phyloP scores from a whole-genome alignment of 345 rosid genomes.

The Gossypium anomalum region DNA sequence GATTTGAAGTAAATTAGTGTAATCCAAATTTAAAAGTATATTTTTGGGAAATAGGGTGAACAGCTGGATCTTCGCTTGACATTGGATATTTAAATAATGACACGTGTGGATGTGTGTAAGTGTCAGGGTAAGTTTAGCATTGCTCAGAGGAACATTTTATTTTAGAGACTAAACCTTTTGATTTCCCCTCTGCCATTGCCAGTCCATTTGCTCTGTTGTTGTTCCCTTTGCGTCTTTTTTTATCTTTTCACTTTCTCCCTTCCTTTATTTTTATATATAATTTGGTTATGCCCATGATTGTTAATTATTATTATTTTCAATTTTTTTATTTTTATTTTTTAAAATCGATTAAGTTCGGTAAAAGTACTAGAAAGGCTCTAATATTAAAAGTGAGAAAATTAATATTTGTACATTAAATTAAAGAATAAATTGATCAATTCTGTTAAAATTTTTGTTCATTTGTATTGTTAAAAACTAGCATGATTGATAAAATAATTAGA shows the following conservation, averaged over 20 bases:
- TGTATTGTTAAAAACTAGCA: rapidly evolving
- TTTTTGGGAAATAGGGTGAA: neutral
- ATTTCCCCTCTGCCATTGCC: constrained; percentile 23
- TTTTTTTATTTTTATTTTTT: too few relatives aligned
- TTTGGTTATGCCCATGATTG: too few relatives aligned
- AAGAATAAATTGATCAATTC: rapidly evolving
- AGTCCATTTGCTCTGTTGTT: constrained; percentile 30
- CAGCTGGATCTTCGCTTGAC: neutral
- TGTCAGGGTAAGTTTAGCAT: constrained; percentile 19
- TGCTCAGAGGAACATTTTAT: neutral
- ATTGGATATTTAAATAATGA: neutral
- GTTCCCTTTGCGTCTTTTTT: neutral
- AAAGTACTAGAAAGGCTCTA: too few relatives aligned
- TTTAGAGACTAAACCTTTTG: neutral
- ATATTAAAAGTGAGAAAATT: too few relatives aligned
- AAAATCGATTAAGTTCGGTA: too few relatives aligned
- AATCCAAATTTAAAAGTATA: too few relatives aligned
- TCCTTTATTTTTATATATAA: neutral
- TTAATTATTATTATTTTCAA: too few relatives aligned
- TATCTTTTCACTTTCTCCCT: neutral
- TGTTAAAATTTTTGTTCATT: rapidly evolving
- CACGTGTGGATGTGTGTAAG: constrained; percentile 8
- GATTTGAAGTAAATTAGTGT: too few relatives aligned
- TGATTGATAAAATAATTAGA: too few relatives aligned
- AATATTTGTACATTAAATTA: too few relatives aligned